Base-by-base conservation (phyloP, 306 rosid genomes). In the Cucurbita maxima region DNA sequence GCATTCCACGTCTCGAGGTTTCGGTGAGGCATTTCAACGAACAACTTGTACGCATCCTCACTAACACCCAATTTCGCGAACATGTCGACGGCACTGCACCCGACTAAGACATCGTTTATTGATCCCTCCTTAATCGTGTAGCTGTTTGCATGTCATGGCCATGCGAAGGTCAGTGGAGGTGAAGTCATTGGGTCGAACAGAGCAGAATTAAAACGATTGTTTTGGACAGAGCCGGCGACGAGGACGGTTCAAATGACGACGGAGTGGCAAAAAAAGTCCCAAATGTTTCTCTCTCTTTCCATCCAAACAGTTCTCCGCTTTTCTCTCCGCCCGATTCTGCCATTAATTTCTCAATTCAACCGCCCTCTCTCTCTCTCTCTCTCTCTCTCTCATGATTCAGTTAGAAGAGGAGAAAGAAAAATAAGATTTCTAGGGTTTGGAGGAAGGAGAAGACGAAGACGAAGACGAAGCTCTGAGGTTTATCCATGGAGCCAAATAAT, bases 221-320 rank as follows among this genome's bases (percentile, higher is more conserved):
- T 90, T 20, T 84, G 88, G 72, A 90, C 96, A 15, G 86, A 84
- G 5, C 96, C 96, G 43, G 98, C 86, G 66, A 92, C 87, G 78
- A 90, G 90, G 19, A 96, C 78, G n/a, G 93, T 90, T 91, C 93
- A 90, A 22, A 91, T 90, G 61, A 92, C 98, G 62, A 92, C 96
- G 58, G 90, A 83, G 78, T 88, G 93, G 30, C 73, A 58, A 20
- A 30, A 30, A 3, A 2, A 30, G 3, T 30, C 20, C 4, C 13
- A 19, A 7, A 15, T 16, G 45, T 41, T 22, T 43, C 51, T 63
- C 34, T 41, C 16, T 41, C 71, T 37, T 10, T 12, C 41, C 64
- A 58, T 60, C 55, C 10, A 67, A 67, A 67, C 19, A 67, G 40
- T 44, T 20, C 52, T 45, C 72, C 72, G 72, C 19, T 67, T 67